phyloP scores from a whole-genome alignment of 2,329 filamentous ascomycete genomes.

The Venturia aucupariae region DNA sequence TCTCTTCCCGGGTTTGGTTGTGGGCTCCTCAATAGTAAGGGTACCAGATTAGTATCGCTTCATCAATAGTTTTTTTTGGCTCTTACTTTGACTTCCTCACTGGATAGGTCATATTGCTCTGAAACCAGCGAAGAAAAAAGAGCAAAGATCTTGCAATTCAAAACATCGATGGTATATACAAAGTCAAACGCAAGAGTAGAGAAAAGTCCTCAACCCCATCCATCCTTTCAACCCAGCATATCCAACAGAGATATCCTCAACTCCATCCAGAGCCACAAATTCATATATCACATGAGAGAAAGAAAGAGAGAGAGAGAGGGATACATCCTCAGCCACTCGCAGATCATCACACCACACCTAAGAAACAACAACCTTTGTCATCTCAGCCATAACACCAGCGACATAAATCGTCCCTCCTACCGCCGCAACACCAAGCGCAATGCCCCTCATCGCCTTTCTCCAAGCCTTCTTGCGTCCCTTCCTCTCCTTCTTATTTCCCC shows the following conservation, averaged over 20 bases:
- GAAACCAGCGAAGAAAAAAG: too few species aligned
- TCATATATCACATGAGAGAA: background rate
- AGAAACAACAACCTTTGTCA: conserved; percentile 10
- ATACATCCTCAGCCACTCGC: background rate
- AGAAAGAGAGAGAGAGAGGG: too few species aligned
- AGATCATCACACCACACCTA: background rate
- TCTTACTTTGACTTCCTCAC: too few species aligned
- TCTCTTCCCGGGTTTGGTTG: too few species aligned
- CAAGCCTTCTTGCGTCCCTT: background rate
- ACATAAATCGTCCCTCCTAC: conserved; percentile 7
- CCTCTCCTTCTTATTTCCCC: background rate
- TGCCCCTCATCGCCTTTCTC: background rate
- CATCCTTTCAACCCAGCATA: background rate
- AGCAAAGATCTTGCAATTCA: background rate
- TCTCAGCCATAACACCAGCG: conserved; percentile 12
- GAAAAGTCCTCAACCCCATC: background rate
- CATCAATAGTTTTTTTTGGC: too few species aligned
- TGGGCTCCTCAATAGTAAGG: too few species aligned
- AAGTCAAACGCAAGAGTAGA: background rate
- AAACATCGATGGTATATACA: background rate
- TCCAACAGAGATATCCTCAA: background rate
- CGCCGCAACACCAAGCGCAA: background rate
- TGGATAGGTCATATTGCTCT: too few species aligned
- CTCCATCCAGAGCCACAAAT: background rate
- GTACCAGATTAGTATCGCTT: too few species aligned